These are phyloP conservation scores for Ascomycota sp. DNA, from an alignment of 2,329 filamentous ascomycete species.

Conservation along the genomic window DNA sequence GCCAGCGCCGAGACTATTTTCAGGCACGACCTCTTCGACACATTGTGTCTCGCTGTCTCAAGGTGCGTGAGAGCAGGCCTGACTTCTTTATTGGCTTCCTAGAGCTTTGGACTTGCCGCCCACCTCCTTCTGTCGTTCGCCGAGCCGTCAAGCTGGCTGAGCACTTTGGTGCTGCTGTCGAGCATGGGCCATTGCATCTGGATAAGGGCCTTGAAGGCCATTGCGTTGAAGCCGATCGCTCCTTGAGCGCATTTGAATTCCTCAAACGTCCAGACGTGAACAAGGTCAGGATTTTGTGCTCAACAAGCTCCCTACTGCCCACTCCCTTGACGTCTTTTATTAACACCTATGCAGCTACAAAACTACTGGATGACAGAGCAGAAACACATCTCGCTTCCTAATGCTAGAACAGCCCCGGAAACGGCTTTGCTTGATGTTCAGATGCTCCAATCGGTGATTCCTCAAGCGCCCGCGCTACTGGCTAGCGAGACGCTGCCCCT, in stretches of 20 bases:
- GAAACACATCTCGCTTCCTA: conserved; percentile 2
- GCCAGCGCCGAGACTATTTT: conserved; percentile 20
- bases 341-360: conserved; percentile 6
- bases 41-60: conserved; percentile 9
- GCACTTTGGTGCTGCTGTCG: conserved; percentile 13
- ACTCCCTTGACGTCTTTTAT: not conserved
- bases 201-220: not conserved
- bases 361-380: conserved; percentile 9
- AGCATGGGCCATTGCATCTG: conserved; percentile 7
- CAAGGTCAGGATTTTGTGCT: conserved; percentile 2
- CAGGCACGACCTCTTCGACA: conserved; percentile 14
- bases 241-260: conserved; percentile 14
- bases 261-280: conserved; percentile 11
- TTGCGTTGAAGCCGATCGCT: conserved; percentile 3
- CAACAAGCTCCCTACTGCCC: not conserved
- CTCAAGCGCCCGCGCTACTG: not conserved
- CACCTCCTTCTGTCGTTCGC: conserved; percentile 13
- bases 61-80: conserved; percentile 10
- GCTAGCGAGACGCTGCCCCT: conserved; percentile 2
- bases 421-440: not conserved
- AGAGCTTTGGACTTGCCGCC: conserved; percentile 12
- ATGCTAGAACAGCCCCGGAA: not conserved
- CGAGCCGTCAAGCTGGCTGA: conserved; percentile 14
- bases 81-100: conserved; percentile 16
- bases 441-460: not conserved